Base-by-base conservation (phyloP, 805 yeast genomes). In the Spathaspora girioi region DNA sequence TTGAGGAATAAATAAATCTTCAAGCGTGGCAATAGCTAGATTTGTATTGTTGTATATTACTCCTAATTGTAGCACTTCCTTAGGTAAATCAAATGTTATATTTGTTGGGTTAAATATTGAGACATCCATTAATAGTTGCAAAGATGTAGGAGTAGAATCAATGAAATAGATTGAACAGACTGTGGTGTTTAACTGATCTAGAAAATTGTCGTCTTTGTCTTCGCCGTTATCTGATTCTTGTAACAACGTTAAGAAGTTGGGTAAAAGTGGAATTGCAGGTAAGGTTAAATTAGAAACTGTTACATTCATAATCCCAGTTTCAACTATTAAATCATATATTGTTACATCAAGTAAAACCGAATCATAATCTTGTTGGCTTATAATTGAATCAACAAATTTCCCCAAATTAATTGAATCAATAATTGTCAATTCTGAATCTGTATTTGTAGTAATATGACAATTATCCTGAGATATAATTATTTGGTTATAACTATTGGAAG, bases 31-130 rank as follows among this genome's bases (percentile, higher is more conserved):
- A 6, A 51, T 48, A 0, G 77, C 82, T 38, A 79, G 55, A 1
- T 27, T 47, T 0, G 77, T 64, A 1, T 63, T 65, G 49, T 75
- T 71, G 53, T 61, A 66, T 1, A 49, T 56, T 5, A 76, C 46
- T 5, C 62, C 58, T 14, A 76, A 55, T 5, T 57, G 57, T 6
- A 69, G n/a, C 1, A 61, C 63, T 7, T 65, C 64, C 5, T 56
- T 51, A 5, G 66, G 60, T 4, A 68, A 32, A 2, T 58, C 63
- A 14, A 68, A 41, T 1, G 67, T 59, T 8, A 59, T 46, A 17
- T 55, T 55, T 19, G 70, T 55, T 1, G 78, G 76, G 54, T 75
- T 77, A 11, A 49, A 35, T 2, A 76, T 32, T 15, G 62, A 64
- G 5, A 70, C 31, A 41, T 66, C 71, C 29, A 69, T 59, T 42